Conservation (phyloP, 257 asterid genomes). For the Salvia hispanica region DNA sequence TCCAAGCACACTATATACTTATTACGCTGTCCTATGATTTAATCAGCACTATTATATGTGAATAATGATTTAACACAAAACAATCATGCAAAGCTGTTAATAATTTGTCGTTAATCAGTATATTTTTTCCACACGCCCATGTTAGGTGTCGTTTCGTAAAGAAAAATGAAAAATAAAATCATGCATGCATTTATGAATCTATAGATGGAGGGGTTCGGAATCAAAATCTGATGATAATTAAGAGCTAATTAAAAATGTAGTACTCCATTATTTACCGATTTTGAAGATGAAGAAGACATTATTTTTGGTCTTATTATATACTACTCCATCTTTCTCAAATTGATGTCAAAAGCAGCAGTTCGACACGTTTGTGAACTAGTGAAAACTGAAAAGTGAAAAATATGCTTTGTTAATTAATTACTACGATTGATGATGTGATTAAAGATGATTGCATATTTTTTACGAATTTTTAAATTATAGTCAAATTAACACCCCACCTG, state of each 20-base stretch:
- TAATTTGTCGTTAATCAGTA: not conserved
- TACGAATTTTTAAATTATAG: not conserved
- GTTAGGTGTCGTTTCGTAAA: not conserved
- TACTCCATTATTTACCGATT: too few relatives aligned
- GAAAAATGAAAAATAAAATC: not conserved
- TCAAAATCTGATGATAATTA: too few relatives aligned
- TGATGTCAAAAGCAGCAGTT: not conserved
- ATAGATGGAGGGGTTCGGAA: too few relatives aligned
- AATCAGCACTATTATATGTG: too few relatives aligned
- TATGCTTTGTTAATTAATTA: not conserved
- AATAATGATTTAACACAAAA: too few relatives aligned
- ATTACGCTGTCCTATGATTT: not conserved
- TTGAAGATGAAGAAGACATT: slow-evolving; percentile 8
- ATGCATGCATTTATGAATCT: not conserved
- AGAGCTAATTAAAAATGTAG: not conserved
- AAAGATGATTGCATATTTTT: not conserved
- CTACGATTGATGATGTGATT: not conserved
- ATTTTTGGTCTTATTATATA: not conserved
- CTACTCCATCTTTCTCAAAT: not conserved
- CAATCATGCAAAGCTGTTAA: too few relatives aligned
- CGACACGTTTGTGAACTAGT: slow-evolving; percentile 19
- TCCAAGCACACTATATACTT: not conserved
- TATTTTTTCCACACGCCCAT: too few relatives aligned
- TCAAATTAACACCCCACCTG: slow-evolving; percentile 6
- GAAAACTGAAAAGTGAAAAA: too few relatives aligned